phyloP scores from a whole-genome alignment of 2,329 filamentous ascomycete genomes.

The Neoarthrinium moseri region DNA sequence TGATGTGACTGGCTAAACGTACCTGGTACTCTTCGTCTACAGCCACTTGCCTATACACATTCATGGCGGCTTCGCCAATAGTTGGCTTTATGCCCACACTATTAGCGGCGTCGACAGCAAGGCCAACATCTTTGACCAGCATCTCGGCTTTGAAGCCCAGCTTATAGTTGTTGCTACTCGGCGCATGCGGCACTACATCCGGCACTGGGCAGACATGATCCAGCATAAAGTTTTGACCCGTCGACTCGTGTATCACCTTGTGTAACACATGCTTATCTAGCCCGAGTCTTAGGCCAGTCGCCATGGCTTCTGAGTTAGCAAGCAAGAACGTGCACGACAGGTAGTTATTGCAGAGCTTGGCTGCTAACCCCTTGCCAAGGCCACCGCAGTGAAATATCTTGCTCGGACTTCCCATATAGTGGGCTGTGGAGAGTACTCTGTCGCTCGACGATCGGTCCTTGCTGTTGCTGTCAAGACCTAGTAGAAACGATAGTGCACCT shows the following conservation, averaged over 20 bases:
- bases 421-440: neutral
- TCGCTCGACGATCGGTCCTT: neutral
- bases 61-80: neutral
- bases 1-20: too few species aligned
- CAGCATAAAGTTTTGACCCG: conserved; percentile 1
- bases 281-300: neutral
- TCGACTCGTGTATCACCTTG: conserved; percentile 1
- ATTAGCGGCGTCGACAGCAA: neutral
- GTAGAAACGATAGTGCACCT: neutral
- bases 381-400: neutral
- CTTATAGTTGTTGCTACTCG: conserved; percentile 1
- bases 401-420: neutral
- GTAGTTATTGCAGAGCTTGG: conserved; percentile 5
- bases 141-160: conserved; percentile 3
- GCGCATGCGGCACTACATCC: neutral
- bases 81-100: neutral
- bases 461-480: neutral
- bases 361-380: neutral
- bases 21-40: too few species aligned
- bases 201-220: conserved; percentile 1
- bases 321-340: neutral
- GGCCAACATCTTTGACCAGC: neutral
- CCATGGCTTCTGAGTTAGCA: conserved; percentile 2
- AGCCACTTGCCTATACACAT: neutral
- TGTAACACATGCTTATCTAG: conserved; percentile 1